Evolutionary conservation across 2,329 filamentous ascomycete genomes (phyloP), one percentile per base, ranked within the genome.

Genomic region (Cordyceps pruinosa): DNA sequence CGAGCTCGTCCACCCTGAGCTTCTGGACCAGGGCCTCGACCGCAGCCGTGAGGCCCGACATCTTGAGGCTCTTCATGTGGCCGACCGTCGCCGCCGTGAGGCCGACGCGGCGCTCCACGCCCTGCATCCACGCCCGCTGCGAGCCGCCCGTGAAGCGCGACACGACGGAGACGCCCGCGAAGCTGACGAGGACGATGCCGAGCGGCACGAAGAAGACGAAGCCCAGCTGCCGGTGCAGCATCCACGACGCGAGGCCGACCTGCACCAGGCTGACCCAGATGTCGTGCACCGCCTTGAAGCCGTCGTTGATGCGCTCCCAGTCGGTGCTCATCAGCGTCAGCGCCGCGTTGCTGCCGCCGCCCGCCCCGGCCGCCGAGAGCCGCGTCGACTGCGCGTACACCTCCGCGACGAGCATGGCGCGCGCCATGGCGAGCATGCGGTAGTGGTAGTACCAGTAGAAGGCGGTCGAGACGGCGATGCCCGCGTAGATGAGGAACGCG

Each of bases 41-140:
- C 1, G 65, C 57, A 1, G 57, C 49, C 0, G 64, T 51, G 1
- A 72, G 61, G 0, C 73, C 73, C 13, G 72, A 68, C 69, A 77
- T 77, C 62, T 77, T 78, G 23, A 78, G 68, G 26, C 72, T 69
- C 59, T 76, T 75, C 67, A 78, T 76, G 3, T 73, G 70, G n/a
- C 67, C 67, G 0, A 78, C 68, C 65, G 75, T 70, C 4, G 65
- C 66, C 1, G 69, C 66, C 0, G 75, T 78, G 4, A 72, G 66
- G 5, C 70, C 67, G 5, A 78, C 69, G 5, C 76, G 72, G 39
- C 70, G 66, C 62, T 78, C 71, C 13, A 78, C 73, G 26, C 66
- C 70, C 48, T 73, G 70, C 34, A 75, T 71, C 76, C 75, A 78
- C 1, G 48, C 65, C 32, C 10, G 35, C 26, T 47, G 52, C 13